phyloP scores from a whole-genome alignment of 345 rosid species.

The Ceriops tagal region DNA sequence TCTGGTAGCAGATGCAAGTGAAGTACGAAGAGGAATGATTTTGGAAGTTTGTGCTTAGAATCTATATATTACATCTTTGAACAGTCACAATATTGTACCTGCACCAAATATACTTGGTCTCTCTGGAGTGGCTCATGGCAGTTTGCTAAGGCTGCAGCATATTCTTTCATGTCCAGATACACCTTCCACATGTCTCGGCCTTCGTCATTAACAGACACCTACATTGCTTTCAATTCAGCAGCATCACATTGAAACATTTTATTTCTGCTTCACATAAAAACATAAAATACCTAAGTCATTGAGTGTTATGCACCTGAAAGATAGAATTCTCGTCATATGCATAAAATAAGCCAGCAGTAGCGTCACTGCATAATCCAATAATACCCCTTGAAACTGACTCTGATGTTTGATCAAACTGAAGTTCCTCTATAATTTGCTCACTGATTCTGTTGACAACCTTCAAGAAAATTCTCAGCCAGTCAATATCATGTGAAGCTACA shows the following conservation, averaged over 20 bases:
- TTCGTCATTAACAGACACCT: constrained; percentile 97
- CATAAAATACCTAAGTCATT: constrained; percentile 17
- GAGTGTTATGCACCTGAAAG: constrained; percentile 60
- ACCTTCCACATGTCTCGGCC: constrained; percentile 99
- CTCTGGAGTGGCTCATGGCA: constrained; percentile 90
- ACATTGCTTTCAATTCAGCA: constrained; percentile 5
- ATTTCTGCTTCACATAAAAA: constrained; percentile 5
- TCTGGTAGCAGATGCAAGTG: constrained; percentile 7
- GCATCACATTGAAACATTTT: constrained; percentile 4
- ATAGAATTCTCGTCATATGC: constrained; percentile 95
- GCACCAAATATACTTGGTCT: constrained; percentile 95
- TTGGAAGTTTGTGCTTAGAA: constrained; percentile 5
- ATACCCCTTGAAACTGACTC: constrained; percentile 86
- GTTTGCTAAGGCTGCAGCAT: constrained; percentile 89
- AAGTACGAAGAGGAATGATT: constrained; percentile 1
- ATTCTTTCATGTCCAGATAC: constrained; percentile 87
- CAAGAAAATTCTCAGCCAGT: constrained; percentile 2
- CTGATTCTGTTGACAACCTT: constrained; percentile 97
- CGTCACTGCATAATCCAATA: constrained; percentile 94
- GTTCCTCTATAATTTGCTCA: constrained; percentile 97
- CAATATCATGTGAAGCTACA: not conserved
- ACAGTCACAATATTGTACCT: constrained; percentile 43
- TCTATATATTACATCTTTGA: not conserved
- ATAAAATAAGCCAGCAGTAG: constrained; percentile 94
- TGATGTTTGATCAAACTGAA: constrained; percentile 83